Base-by-base conservation (phyloP, 306 rosid species). In the Quercus engelmannii region DNA sequence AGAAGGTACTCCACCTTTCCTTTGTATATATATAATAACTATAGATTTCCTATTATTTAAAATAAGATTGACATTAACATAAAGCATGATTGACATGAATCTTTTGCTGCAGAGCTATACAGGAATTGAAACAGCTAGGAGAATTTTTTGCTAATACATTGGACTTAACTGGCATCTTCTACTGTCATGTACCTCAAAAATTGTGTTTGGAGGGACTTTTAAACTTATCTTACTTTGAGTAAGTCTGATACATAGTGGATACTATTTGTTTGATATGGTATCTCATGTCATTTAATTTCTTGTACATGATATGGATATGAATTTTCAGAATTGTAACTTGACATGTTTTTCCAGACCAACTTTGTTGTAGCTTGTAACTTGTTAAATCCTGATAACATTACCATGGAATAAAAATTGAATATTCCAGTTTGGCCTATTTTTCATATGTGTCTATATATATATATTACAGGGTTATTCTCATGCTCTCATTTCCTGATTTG, bases 81-180 rank as follows among this genome's bases (percentile, higher is more conserved):
- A 71, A 75, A 73, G 41, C 41, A 5, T 5, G 41, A 35, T 35
- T 35, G 41, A 35, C 41, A 46, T 82, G 52, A 58, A 70, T 33
- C 69, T 81, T 59, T 86, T 77, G 88, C 91, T 82, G 94, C 90
- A 96, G 89, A 80, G 87, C 94, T 57, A 82, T 91, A 61, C 87
- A 88, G 65, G 99, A 93, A 30, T 79, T 96, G 90, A 75, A 67
- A 46, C 91, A 91, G 75, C 90, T 96, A 9, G 91, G 88, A 75
- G 89, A 82, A 81, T 93, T 90, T 73, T 92, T 96, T 84, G 80
- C 88, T 28, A 77, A 86, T 78, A 92, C 94, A 2, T 80, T 93
- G 87, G 87, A 82, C 78, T 84, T 89, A 67, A 93, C 96, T 20
- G 94, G 96, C 82, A 85, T 96, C 86, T 96, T 93, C 87, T 90